phyloP scores from a whole-genome alignment of 1,284 basidiomycete species.

The Blastosporella zonata region DNA sequence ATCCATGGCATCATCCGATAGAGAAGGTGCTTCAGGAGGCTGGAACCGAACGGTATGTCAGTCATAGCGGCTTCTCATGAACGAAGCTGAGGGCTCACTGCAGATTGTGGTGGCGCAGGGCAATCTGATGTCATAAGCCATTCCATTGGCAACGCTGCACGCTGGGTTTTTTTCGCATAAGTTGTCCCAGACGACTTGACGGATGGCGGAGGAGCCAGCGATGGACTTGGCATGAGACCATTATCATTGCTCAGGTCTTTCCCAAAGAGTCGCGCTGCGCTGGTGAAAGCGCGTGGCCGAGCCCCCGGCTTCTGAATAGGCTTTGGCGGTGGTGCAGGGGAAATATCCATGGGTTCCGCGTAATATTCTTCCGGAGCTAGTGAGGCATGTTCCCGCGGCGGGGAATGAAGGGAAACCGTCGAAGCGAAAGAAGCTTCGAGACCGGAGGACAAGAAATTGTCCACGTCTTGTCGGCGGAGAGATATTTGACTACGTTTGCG shows the following conservation, averaged over 20 bases:
- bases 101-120: constrained; percentile 25
- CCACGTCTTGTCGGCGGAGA: constrained; percentile 46
- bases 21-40: constrained; percentile 37
- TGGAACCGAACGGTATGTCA: constrained; percentile 21
- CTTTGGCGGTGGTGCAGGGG: constrained; percentile 52
- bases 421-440: constrained; percentile 79
- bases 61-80: constrained; percentile 3
- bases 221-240: constrained; percentile 30
- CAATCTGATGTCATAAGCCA: constrained; percentile 47
- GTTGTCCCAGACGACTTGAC: constrained; percentile 34
- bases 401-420: constrained; percentile 73
- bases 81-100: constrained; percentile 13
- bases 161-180: constrained; percentile 52
- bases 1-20: constrained; percentile 71
- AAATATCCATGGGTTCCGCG: constrained; percentile 74
- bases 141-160: constrained; percentile 57
- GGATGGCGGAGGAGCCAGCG: constrained; percentile 30
- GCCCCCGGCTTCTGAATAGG: constrained; percentile 25
- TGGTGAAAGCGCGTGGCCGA: constrained; percentile 61
- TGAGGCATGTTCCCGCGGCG: constrained; percentile 43
- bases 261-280: constrained; percentile 63
- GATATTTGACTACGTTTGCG: constrained; percentile 46
- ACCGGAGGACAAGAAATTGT: constrained; percentile 67
- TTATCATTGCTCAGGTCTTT: constrained; percentile 70
- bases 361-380: constrained; percentile 45